Conservation (phyloP, 2,329 filamentous ascomycete species). For the Colletotrichum sp. region DNA sequence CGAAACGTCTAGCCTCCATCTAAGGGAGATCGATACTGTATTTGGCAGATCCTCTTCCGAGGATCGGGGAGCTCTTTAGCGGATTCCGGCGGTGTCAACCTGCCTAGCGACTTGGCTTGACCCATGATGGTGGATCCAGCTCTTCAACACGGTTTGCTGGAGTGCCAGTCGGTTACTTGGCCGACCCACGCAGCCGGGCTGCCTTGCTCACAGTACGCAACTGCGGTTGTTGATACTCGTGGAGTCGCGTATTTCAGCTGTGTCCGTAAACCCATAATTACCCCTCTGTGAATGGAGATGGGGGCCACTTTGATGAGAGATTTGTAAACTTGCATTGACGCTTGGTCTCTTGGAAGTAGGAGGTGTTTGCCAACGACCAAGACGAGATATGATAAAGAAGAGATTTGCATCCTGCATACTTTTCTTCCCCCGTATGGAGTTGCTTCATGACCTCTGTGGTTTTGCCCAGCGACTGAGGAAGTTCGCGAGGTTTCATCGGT, state of each 20-base stretch:
- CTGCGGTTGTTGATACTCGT: background rate
- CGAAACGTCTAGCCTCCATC: background rate
- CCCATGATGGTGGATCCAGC: background rate
- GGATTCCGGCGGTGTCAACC: constrained; percentile 1
- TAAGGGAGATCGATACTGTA: background rate
- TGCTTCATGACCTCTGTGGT: background rate
- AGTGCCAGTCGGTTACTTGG: background rate
- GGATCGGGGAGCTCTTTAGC: background rate
- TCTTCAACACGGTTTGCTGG: background rate
- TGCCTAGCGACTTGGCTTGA: background rate
- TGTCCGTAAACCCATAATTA: background rate
- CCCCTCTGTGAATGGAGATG: background rate
- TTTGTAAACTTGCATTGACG: background rate
- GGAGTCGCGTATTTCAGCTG: background rate
- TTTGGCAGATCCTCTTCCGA: background rate
- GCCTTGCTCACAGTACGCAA: background rate
- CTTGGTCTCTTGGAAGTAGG: background rate
- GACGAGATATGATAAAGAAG: background rate
- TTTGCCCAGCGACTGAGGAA: background rate
- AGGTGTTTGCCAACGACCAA: background rate
- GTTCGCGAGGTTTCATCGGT: background rate
- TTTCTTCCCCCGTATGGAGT: background rate
- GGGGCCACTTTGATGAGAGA: background rate
- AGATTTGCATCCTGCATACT: background rate
- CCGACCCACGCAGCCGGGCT: background rate